phyloP scores from a whole-genome alignment of 2,329 filamentous ascomycete species.

The Aspergillus piperis region DNA sequence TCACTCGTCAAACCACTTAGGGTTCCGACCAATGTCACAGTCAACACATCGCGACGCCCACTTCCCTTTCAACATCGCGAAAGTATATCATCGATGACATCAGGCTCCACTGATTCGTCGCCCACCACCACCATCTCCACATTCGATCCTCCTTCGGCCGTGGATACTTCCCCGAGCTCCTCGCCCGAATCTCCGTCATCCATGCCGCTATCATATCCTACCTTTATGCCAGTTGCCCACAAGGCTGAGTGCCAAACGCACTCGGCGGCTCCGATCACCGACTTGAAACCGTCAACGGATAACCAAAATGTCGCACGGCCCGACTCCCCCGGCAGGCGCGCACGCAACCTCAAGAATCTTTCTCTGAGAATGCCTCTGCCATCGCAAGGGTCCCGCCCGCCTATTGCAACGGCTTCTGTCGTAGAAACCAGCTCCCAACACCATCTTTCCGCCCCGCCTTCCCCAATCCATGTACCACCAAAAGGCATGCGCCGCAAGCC shows the following conservation, averaged over 20 bases:
- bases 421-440: slow-evolving; percentile 42
- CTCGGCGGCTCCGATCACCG: slow-evolving; percentile 23
- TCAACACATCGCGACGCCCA: slow-evolving; percentile 28
- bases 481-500: slow-evolving; percentile 58
- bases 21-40: slow-evolving; percentile 30
- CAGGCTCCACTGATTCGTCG: slow-evolving; percentile 88
- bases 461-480: slow-evolving; percentile 59
- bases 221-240: slow-evolving; percentile 35
- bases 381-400: slow-evolving; percentile 44
- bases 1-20: slow-evolving; percentile 27
- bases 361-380: slow-evolving; percentile 61
- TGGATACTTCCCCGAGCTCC: slow-evolving; percentile 86
- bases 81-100: slow-evolving; percentile 51
- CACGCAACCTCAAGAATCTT: slow-evolving; percentile 64
- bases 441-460: slow-evolving; percentile 55
- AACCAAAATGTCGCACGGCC: slow-evolving; percentile 42
- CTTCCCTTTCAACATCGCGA: slow-evolving; percentile 43
- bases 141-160: slow-evolving; percentile 84
- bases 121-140: slow-evolving; percentile 93
- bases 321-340: slow-evolving; percentile 41
- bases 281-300: slow-evolving; percentile 31
- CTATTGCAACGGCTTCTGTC: slow-evolving; percentile 52
- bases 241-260: slow-evolving; percentile 30
- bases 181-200: slow-evolving; percentile 88
- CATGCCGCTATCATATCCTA: slow-evolving; percentile 57